Percentiles rank a stretch among this genome's conserved stretches.
phyloP scores from a whole-genome alignment of 495 filamentous ascomycete species.

The Trichocladium uniseriatum region DNA sequence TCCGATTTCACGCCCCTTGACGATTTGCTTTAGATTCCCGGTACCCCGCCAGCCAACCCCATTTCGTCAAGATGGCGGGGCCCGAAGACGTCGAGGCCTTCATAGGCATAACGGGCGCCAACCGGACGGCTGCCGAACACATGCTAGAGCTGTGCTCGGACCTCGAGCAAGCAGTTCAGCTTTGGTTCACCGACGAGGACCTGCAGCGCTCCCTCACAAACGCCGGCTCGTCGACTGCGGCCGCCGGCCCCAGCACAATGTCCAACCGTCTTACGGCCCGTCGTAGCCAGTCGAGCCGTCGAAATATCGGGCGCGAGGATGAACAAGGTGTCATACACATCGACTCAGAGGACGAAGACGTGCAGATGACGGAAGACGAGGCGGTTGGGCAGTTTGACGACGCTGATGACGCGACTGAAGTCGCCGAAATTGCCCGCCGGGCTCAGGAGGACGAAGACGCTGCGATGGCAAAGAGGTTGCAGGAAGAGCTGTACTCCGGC shows the following conservation, averaged over 20 bases:
- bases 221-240: constrained; percentile 28
- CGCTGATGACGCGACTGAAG: constrained; percentile 22
- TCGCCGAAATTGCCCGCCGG: constrained; percentile 31
- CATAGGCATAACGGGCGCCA: constrained; percentile 55
- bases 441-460: constrained; percentile 74
- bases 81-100: constrained; percentile 47
- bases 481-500: constrained; percentile 79
- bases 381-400: constrained; percentile 22
- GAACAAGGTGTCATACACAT: constrained; percentile 57
- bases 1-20: neutral
- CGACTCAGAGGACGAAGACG: constrained; percentile 56
- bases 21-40: neutral
- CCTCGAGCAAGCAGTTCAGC: constrained; percentile 73
- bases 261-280: neutral
- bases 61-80: constrained; percentile 53
- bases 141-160: constrained; percentile 76
- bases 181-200: constrained; percentile 79
- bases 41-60: neutral
- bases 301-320: constrained; percentile 38
- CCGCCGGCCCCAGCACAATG: constrained; percentile 17
- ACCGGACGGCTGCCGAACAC: constrained; percentile 55
- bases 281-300: constrained; percentile 17
- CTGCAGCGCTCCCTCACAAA: constrained; percentile 42
- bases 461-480: constrained; percentile 80
- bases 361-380: constrained; percentile 51